Conservation (phyloP, 1,284 basidiomycete genomes). For the Apiotrichum gracile region DNA sequence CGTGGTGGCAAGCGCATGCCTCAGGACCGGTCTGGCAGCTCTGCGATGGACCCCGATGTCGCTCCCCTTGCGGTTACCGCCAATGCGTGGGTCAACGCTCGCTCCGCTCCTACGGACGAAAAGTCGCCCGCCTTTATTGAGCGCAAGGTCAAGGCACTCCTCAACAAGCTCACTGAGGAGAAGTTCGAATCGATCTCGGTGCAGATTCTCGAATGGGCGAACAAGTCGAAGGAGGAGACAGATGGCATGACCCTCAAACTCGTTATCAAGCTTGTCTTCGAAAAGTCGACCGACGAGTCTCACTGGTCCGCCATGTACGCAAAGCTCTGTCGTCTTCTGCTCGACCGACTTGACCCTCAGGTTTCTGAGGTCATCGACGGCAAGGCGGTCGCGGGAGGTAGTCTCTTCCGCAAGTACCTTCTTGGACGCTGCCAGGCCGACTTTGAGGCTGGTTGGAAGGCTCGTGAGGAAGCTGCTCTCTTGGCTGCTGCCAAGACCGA, state of each 20-base stretch:
- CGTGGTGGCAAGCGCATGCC: slow-evolving; percentile 39
- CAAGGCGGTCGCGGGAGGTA: slow-evolving; percentile 77
- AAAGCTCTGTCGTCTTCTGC: slow-evolving; percentile 85
- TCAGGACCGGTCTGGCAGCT: slow-evolving; percentile 26
- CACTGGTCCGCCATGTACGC: slow-evolving; percentile 97
- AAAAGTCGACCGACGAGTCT: slow-evolving; percentile 94
- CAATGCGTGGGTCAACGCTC: slow-evolving; percentile 68
- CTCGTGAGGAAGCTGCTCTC: slow-evolving; percentile 52
- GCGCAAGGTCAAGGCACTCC: slow-evolving; percentile 84
- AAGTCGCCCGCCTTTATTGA: slow-evolving; percentile 79
- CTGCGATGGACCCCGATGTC: slow-evolving; percentile 51
- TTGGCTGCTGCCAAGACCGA: slow-evolving; percentile 54
- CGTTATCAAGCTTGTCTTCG: slow-evolving; percentile 92
- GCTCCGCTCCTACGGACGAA: slow-evolving; percentile 52
- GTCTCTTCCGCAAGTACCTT: slow-evolving; percentile 82
- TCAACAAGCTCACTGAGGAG: slow-evolving; percentile 97
- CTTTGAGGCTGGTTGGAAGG: slow-evolving; percentile 76
- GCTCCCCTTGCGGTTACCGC: slow-evolving; percentile 69
- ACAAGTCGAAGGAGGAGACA: slow-evolving; percentile 85
- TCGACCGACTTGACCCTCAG: slow-evolving; percentile 76
- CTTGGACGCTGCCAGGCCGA: slow-evolving; percentile 90
- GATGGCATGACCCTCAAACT: slow-evolving; percentile 91
- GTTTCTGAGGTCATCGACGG: slow-evolving; percentile 86
- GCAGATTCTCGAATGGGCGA: slow-evolving; percentile 90
- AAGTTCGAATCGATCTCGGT: slow-evolving; percentile 92